These are phyloP conservation scores for Fusarium nisikadoi DNA, from an alignment of 2,329 filamentous ascomycete genomes.

Conservation along the genomic window DNA sequence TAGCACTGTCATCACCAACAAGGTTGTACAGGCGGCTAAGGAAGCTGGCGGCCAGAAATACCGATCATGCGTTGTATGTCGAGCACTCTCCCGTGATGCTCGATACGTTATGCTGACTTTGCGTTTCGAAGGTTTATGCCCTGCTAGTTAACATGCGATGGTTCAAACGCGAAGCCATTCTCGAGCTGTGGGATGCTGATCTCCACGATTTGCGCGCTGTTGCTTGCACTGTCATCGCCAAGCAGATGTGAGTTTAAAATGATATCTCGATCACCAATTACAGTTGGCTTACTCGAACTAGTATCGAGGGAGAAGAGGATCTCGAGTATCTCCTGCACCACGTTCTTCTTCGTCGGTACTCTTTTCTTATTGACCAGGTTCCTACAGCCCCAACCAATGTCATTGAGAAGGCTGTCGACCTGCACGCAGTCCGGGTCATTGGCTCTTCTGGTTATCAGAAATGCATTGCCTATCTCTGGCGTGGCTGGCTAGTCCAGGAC, in stretches of 20 bases:
- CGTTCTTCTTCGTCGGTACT: conserved; percentile 88
- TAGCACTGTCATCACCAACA: conserved; percentile 83
- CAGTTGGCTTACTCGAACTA: conserved; percentile 46
- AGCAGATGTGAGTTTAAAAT: conserved; percentile 66
- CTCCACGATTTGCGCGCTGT: conserved; percentile 81
- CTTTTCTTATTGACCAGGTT: conserved; percentile 77
- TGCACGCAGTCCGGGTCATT: conserved; percentile 89
- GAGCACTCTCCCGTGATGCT: neutral
- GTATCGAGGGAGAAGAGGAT: conserved; percentile 88
- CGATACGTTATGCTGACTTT: neutral
- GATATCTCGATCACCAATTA: neutral
- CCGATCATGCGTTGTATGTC: conserved; percentile 74
- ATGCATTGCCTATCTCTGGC: conserved; percentile 92
- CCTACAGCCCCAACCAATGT: conserved; percentile 84
- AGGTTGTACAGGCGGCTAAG: conserved; percentile 82
- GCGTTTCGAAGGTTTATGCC: conserved; percentile 68
- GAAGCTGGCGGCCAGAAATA: conserved; percentile 83
- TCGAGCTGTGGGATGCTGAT: conserved; percentile 93
- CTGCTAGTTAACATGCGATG: conserved; percentile 76
- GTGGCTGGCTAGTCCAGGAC: conserved; percentile 96
- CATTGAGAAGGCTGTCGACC: conserved; percentile 91
- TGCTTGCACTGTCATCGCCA: conserved; percentile 93
- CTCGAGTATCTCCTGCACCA: conserved; percentile 80
- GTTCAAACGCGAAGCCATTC: conserved; percentile 81
- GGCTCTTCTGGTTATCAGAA: conserved; percentile 95